phyloP scores from a whole-genome alignment of 2,329 filamentous ascomycete species.

The Clathrospora elynae region DNA sequence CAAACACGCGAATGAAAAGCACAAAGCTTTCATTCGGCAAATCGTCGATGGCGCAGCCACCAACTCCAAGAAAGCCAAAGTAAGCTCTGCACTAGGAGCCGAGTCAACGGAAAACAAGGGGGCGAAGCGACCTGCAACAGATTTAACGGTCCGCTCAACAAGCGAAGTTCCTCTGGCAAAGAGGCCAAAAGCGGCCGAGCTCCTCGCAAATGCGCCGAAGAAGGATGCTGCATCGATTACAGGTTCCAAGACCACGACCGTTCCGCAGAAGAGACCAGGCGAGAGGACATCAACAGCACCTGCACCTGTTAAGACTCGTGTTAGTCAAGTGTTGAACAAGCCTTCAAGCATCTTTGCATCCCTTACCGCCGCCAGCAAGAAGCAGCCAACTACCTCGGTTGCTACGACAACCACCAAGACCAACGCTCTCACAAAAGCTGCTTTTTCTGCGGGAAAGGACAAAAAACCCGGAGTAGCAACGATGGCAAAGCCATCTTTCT shows the following conservation, averaged over 20 bases:
- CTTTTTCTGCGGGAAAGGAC: slow-evolving; percentile 28
- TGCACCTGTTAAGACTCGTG: slow-evolving; percentile 39
- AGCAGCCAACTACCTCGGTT: slow-evolving; percentile 37
- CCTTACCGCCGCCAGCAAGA: slow-evolving; percentile 54
- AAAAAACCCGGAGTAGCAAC: slow-evolving; percentile 36
- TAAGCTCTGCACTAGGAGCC: slow-evolving; percentile 33
- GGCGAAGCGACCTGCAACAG: slow-evolving; percentile 38
- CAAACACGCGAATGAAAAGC: slow-evolving; percentile 68
- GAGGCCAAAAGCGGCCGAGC: slow-evolving; percentile 38
- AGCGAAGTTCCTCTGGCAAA: slow-evolving; percentile 31
- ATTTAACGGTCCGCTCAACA: slow-evolving; percentile 22
- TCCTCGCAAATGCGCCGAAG: slow-evolving; percentile 20
- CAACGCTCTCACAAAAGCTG: slow-evolving; percentile 33
- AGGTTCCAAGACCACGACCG: slow-evolving; percentile 17
- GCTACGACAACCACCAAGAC: slow-evolving; percentile 30
- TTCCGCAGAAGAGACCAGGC: slow-evolving; percentile 35
- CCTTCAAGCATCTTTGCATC: slow-evolving; percentile 54
- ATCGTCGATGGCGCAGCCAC: slow-evolving; percentile 57
- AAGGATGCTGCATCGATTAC: slow-evolving; percentile 19
- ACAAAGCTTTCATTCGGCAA: slow-evolving; percentile 64
- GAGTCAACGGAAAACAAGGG: slow-evolving; percentile 35
- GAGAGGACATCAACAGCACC: slow-evolving; percentile 35
- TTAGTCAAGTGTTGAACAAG: slow-evolving; percentile 50
- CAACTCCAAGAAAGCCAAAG: slow-evolving; percentile 47
- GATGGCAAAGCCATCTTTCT: slow-evolving; percentile 42